Evolutionary conservation across 768 basidiomycete genomes (phyloP), one percentile per base, ranked within the genome.

Genomic region (Daedaleopsis nitida): DNA sequence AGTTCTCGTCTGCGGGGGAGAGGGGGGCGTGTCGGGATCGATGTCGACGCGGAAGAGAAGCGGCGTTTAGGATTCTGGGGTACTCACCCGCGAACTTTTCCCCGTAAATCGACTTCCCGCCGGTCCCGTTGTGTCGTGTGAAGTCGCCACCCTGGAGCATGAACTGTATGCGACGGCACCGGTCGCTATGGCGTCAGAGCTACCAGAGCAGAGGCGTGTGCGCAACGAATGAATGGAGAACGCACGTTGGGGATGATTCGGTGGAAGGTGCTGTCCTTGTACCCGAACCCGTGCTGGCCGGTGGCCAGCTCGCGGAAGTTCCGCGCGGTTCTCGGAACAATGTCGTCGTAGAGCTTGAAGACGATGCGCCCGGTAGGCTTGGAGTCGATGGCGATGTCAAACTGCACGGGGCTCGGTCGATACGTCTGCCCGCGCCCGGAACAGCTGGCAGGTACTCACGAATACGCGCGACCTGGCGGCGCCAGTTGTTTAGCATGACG

Each of bases 81-180:
- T 7, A 69, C 84, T 51, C 44, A 91, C 91, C 86, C 45, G 78
- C 74, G 74, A 96, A 95, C 70, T 85, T 87, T 59, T 83, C 80
- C 37, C 93, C 94, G 66, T 93, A 96, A 72, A 94, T 92, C 14
- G 90, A 92, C 73, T 86, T 81, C n/a, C 91, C 91, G 37, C 92
- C 91, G 0, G 89, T 92, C 14, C 90, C 90, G 63, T 92, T 84
- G 64, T 83, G 79, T 11, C 75, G 63, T 37, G 90, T 92, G 74
- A 94, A 93, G 75, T 95, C 93, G 24, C 93, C 93, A 24, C 91
- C 93, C 73, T 94, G 92, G 49, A 90, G 73, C 92, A 94, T 94
- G 77, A 91, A 92, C 83, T 77, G 61, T 34, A 42, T 13, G 37
- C 27, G 12, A 42, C 5, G 11, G n/a, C n/a, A n/a, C 35, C 10